Percentiles rank a stretch among this genome's conserved stretches.
Evolutionary conservation across 2,329 filamentous ascomycete genomes (phyloP).

Genomic region (Sporothrix curviconia): DNA sequence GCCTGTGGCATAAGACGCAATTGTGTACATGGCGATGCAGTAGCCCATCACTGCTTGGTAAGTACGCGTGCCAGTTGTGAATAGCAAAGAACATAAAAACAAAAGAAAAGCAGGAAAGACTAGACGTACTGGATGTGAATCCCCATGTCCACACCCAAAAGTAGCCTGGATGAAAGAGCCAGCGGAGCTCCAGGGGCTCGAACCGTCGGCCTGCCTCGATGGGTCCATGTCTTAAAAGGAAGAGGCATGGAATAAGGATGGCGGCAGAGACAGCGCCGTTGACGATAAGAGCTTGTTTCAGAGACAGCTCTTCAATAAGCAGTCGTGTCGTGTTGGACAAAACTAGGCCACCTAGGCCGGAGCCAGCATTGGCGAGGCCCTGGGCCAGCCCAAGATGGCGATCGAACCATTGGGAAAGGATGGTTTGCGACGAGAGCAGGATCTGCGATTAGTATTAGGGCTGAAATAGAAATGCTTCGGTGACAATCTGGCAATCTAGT

Average conservation of each 20-base stretch:
- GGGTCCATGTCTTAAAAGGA: background rate
- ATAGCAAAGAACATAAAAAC: background rate
- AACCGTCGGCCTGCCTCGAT: background rate
- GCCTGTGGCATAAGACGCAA: background rate
- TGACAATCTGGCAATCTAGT: no score
- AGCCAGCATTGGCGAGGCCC: constrained; percentile 11
- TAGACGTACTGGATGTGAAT: background rate
- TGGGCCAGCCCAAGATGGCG: constrained; percentile 1
- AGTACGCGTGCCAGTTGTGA: background rate
- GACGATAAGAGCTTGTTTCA: constrained; percentile 3
- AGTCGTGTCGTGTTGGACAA: constrained; percentile 12
- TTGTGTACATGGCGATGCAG: constrained; percentile 7
- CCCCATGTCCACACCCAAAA: constrained; percentile 10
- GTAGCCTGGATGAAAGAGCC: constrained; percentile 2
- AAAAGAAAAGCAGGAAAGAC: background rate
- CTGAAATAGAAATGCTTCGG: background rate
- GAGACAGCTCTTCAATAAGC: constrained; percentile 1
- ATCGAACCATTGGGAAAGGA: constrained; percentile 12
- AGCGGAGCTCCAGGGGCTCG: background rate
- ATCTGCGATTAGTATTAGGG: background rate
- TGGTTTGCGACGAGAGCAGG: background rate
- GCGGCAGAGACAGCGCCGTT: constrained; percentile 8
- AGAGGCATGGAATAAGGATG: constrained; percentile 4
- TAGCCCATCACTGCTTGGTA: constrained; percentile 6
- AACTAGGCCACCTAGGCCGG: constrained; percentile 9